Conservation (phyloP, 768 basidiomycete genomes). For the Boletus rubescentipes region DNA sequence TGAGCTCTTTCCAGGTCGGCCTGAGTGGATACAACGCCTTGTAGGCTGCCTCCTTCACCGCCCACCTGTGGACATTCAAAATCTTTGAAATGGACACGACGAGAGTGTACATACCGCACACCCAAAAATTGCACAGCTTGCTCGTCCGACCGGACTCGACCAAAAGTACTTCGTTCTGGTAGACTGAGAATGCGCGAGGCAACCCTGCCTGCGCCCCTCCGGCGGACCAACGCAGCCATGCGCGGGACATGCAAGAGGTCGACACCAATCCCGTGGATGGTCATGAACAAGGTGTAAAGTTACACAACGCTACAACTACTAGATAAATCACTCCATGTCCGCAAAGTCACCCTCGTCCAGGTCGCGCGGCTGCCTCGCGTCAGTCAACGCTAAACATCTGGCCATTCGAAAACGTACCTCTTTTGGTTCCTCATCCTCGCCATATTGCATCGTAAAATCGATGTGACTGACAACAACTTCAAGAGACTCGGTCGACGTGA, state of each 20-base stretch:
- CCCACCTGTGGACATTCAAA: constrained; percentile 53
- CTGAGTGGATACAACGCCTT: constrained; percentile 74
- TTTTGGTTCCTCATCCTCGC: constrained; percentile 97
- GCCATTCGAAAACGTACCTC: constrained; percentile 51
- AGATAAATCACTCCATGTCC: constrained; percentile 54
- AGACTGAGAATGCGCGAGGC: constrained; percentile 64
- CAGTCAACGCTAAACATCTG: constrained; percentile 3
- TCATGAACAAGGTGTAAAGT: constrained; percentile 38
- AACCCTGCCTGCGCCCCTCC: constrained; percentile 47
- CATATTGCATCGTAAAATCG: constrained; percentile 98
- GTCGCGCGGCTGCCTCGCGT: constrained; percentile 70
- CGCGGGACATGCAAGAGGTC: constrained; percentile 74
- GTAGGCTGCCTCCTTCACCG: constrained; percentile 83
- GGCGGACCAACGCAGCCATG: constrained; percentile 50
- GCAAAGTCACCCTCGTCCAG: constrained; percentile 92
- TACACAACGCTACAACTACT: background rate
- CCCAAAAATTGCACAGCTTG: constrained; percentile 52
- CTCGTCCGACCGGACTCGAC: constrained; percentile 12
- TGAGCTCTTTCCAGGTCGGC: constrained; percentile 77
- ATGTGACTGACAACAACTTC: constrained; percentile 92
- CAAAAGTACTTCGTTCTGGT: constrained; percentile 39
- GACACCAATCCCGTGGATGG: constrained; percentile 72
- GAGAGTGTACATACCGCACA: constrained; percentile 52
- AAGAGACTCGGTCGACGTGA: constrained; percentile 85
- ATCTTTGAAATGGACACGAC: background rate